These are phyloP conservation scores for Achaetomiella virescens DNA, from an alignment of 495 filamentous ascomycete species.

Conservation along the genomic window DNA sequence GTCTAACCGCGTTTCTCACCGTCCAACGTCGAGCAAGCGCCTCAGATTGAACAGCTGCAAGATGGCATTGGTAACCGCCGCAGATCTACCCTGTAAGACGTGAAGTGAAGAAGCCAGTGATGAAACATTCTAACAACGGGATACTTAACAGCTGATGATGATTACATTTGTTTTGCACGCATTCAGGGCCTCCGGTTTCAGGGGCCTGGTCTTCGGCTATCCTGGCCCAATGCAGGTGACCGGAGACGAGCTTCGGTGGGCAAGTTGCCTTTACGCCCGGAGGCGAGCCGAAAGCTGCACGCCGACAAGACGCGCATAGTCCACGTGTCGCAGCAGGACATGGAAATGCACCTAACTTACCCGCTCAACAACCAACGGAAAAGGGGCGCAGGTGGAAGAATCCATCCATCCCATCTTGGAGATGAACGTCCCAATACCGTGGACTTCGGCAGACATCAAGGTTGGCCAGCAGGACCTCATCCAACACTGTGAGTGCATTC, in stretches of 20 bases:
- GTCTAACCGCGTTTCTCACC: neutral
- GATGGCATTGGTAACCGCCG: neutral
- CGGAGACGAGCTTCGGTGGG: conserved; percentile 21
- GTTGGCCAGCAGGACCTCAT: neutral
- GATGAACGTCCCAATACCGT: neutral
- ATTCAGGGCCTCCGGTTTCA: neutral
- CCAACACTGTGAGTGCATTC: neutral
- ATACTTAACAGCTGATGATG: neutral
- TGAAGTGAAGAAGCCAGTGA: neutral
- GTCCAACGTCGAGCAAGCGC: neutral
- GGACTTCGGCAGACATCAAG: neutral
- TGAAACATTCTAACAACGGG: neutral
- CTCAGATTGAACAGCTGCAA: neutral
- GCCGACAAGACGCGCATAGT: conserved; percentile 16
- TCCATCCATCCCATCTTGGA: neutral
- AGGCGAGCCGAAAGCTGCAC: neutral
- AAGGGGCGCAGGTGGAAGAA: conserved; percentile 1
- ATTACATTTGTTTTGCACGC: neutral
- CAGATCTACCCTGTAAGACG: neutral
- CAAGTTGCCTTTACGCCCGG: conserved; percentile 1
- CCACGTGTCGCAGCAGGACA: conserved; percentile 20
- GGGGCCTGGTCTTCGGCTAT: conserved; percentile 20
- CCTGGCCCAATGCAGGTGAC: conserved; percentile 28
- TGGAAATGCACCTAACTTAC: conserved; percentile 22
- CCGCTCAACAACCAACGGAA: conserved; percentile 1